Evolutionary conservation across 805 yeast species (phyloP).

Genomic region (Candida khao-thaluensis): DNA sequence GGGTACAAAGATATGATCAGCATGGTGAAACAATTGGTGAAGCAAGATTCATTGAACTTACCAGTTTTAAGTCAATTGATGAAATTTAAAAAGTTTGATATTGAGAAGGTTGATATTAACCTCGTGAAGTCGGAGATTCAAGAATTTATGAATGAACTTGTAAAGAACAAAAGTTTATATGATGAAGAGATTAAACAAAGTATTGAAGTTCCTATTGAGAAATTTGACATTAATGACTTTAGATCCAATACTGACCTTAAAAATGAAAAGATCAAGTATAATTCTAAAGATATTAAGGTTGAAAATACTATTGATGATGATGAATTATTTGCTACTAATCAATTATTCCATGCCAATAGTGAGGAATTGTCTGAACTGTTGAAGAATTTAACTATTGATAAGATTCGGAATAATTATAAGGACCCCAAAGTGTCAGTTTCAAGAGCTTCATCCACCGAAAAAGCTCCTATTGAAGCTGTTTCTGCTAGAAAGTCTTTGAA

Average conservation of each 20-base stretch:
- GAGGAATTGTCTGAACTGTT: conserved; percentile 17
- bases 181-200: conserved; percentile 9
- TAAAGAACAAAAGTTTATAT: conserved; percentile 8
- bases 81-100: neutral
- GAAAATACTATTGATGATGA: conserved; percentile 13
- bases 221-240: conserved; percentile 23
- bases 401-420: conserved; percentile 25
- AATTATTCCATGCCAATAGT: conserved; percentile 13
- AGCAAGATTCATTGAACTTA: conserved; percentile 8
- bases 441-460: neutral
- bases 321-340: conserved; percentile 17
- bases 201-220: conserved; percentile 15
- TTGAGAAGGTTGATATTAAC: neutral
- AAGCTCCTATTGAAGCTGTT: too few species aligned
- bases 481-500: too few species aligned
- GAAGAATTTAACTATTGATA: conserved; percentile 18
- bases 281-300: conserved; percentile 1
- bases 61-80: conserved; percentile 9
- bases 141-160: conserved; percentile 11
- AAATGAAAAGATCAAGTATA: conserved; percentile 2
- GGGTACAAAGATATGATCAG: conserved; percentile 3
- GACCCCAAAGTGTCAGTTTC: conserved; percentile 30
- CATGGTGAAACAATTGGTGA: conserved; percentile 3
- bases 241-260: neutral
- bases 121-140: conserved; percentile 6